Evolutionary conservation across 2,329 filamentous ascomycete species (phyloP).

Genomic region (Xylariaceae sp.): DNA sequence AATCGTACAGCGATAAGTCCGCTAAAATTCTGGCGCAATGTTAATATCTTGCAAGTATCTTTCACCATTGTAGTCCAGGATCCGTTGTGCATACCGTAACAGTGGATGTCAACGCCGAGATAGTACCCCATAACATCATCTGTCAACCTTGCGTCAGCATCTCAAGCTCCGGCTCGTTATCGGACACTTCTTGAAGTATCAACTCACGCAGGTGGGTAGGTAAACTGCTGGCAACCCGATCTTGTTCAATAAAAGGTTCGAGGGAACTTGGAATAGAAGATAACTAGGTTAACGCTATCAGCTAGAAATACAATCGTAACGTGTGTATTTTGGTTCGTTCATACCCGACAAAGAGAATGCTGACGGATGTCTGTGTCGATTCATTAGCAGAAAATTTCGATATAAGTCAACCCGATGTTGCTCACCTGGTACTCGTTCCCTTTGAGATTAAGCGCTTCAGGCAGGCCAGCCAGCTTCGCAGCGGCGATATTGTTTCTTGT

Average conservation of each 20-base stretch:
- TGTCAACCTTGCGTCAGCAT: slow-evolving; percentile 20
- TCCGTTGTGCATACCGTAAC: slow-evolving; percentile 22
- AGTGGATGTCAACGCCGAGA: slow-evolving; percentile 39
- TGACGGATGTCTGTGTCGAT: slow-evolving; percentile 43
- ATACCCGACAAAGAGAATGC: slow-evolving; percentile 49
- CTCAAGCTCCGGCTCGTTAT: not conserved
- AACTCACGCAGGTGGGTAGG: slow-evolving; percentile 41
- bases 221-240: slow-evolving; percentile 46
- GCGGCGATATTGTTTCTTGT: slow-evolving; percentile 53
- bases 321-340: slow-evolving; percentile 1
- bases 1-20: slow-evolving; percentile 40
- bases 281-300: slow-evolving; percentile 31
- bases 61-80: not conserved
- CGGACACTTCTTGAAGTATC: not conserved
- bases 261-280: slow-evolving; percentile 49
- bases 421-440: slow-evolving; percentile 35
- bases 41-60: slow-evolving; percentile 1
- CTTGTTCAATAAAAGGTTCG: slow-evolving; percentile 48
- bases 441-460: slow-evolving; percentile 32
- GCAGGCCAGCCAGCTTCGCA: slow-evolving; percentile 48
- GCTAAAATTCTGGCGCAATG: slow-evolving; percentile 24
- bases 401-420: not conserved
- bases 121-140: slow-evolving; percentile 48
- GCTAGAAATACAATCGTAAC: not conserved
- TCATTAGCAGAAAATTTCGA: no score